Percentiles rank a stretch among this genome's conserved stretches.
Conservation (phyloP, 352 stramenopile genomes). For the Thalassiosira livingstoniorum region DNA sequence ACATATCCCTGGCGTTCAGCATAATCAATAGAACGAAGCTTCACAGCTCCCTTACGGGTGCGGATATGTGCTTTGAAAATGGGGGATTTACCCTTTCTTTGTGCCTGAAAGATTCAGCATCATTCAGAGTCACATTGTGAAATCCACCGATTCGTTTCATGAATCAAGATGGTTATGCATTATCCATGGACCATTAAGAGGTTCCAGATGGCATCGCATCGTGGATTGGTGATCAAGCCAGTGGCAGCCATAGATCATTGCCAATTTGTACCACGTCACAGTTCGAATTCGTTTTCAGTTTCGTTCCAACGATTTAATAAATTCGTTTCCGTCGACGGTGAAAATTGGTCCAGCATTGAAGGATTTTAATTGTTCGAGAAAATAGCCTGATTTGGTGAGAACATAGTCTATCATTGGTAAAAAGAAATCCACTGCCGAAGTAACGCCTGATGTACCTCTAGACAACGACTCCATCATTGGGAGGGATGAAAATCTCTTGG, state of each 20-base stretch:
- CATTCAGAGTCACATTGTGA: conserved; percentile 16
- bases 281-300: conserved; percentile 11
- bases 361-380: background rate
- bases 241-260: background rate
- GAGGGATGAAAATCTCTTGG: too few relatives aligned
- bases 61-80: conserved; percentile 90
- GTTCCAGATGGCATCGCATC: conserved; percentile 51
- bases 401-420: background rate
- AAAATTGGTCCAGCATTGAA: background rate
- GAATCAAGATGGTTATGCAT: conserved; percentile 49
- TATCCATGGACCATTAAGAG: conserved; percentile 49
- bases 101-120: conserved; percentile 63
- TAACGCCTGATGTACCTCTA: background rate
- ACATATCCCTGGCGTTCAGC: conserved; percentile 96
- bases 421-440: background rate
- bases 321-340: background rate
- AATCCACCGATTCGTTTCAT: conserved; percentile 38
- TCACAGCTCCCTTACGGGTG: conserved; percentile 90
- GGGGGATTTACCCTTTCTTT: conserved; percentile 89
- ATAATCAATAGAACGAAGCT: conserved; percentile 92
- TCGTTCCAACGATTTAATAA: background rate
- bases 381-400: background rate
- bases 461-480: conserved; percentile 19
- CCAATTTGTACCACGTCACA: conserved; percentile 39
- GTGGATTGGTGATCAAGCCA: conserved; percentile 16